Evolutionary conservation across 164 flowering plant genomes (phyloP).

Genomic region (Protea cynaroides): DNA sequence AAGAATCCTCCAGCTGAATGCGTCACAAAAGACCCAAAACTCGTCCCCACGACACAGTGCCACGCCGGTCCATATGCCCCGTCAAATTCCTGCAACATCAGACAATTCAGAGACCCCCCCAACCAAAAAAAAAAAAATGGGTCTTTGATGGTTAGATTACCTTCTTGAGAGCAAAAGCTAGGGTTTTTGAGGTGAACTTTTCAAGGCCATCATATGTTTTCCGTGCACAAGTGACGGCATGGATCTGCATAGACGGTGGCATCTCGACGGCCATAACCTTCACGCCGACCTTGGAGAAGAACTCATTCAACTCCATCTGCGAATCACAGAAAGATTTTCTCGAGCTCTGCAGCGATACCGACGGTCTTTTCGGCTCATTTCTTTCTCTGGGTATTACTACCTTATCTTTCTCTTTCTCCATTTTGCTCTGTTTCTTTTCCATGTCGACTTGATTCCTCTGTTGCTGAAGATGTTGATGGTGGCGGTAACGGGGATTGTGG

Average conservation of each 20-base stretch:
- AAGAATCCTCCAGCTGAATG: conserved; percentile 86
- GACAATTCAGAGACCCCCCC: background rate
- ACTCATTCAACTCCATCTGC: conserved; percentile 45
- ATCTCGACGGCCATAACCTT: conserved; percentile 73
- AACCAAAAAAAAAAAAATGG: too few relatives aligned
- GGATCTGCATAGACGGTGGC: conserved; percentile 94
- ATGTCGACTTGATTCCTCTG: background rate
- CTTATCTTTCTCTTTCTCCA: conserved; percentile 14
- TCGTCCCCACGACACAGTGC: conserved; percentile 89
- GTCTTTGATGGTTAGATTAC: conserved; percentile 21
- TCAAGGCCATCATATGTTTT: conserved; percentile 63
- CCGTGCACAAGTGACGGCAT: conserved; percentile 79
- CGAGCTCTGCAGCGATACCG: conserved; percentile 21
- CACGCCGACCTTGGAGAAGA: conserved; percentile 50
- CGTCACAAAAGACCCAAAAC: conserved; percentile 95
- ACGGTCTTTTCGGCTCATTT: conserved; percentile 18
- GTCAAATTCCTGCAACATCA: conserved; percentile 77
- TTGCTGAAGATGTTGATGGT: background rate
- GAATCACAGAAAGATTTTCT: conserved; percentile 51
- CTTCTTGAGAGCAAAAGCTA: conserved; percentile 84
- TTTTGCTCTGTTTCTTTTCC: conserved; percentile 6
- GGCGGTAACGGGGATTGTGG: too few relatives aligned
- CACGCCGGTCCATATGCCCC: conserved; percentile 90
- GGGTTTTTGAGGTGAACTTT: conserved; percentile 66
- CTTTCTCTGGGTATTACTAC: too few relatives aligned